Conservation (phyloP, 2,329 filamentous ascomycete genomes). For the Colletotrichum sp. region DNA sequence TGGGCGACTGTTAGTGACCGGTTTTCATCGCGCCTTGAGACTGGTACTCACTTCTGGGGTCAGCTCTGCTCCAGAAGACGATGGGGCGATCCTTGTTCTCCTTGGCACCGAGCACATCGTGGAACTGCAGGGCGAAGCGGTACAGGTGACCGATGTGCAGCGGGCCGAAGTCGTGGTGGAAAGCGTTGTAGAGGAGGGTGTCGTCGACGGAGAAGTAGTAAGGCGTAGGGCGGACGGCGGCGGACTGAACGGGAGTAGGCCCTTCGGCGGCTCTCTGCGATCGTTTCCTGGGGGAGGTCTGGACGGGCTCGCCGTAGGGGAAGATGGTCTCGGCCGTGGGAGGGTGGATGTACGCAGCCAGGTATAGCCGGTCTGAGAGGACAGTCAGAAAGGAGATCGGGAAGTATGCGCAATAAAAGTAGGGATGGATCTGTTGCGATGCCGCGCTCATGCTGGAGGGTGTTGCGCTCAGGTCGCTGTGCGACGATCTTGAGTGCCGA, state of each 20-base stretch:
- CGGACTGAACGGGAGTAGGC: constrained; percentile 33
- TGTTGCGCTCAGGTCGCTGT: neutral
- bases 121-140: constrained; percentile 93
- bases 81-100: constrained; percentile 89
- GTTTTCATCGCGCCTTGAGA: neutral
- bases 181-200: constrained; percentile 92
- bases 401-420: constrained; percentile 23
- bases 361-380: constrained; percentile 83
- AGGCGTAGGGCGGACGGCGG: constrained; percentile 60
- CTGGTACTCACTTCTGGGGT: constrained; percentile 78
- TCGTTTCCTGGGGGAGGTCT: constrained; percentile 38
- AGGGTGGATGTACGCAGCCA: constrained; percentile 86
- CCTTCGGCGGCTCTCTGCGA: constrained; percentile 65
- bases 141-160: constrained; percentile 97
- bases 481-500: neutral
- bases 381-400: constrained; percentile 40
- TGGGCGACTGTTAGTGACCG: constrained; percentile 40
- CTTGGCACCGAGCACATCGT: constrained; percentile 90
- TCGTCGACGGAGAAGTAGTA: constrained; percentile 98
- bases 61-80: constrained; percentile 94
- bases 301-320: constrained; percentile 71
- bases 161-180: constrained; percentile 97
- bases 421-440: constrained; percentile 2
- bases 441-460: neutral
- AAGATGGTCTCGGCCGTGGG: constrained; percentile 85